Evolutionary conservation across 73 alveolate species (phyloP).

Genomic region (Durusdinium trenchii): DNA sequence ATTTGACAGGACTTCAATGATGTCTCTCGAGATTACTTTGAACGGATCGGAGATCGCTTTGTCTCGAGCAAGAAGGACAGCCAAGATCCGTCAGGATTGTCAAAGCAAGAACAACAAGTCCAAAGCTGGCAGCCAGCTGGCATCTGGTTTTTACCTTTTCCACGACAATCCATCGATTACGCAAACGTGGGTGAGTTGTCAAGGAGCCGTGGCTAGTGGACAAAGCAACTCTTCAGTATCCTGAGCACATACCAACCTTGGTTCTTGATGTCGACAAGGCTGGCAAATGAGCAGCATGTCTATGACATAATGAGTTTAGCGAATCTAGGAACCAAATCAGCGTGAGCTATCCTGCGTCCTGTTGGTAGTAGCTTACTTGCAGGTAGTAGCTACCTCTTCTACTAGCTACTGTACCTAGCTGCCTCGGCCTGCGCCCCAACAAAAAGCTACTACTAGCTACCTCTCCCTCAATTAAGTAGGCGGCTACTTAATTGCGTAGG

Average conservation of each 20-base stretch:
- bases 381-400: too few relatives aligned
- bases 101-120: background rate
- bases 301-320: background rate
- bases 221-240: slow-evolving; percentile 61
- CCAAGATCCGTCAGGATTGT: background rate
- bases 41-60: slow-evolving; percentile 65
- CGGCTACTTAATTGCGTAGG: too few relatives aligned
- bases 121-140: background rate
- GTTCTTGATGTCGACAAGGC: slow-evolving; percentile 91
- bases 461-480: too few relatives aligned
- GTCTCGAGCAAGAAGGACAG: slow-evolving; percentile 27
- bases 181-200: background rate
- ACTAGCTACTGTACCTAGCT: too few relatives aligned
- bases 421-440: too few relatives aligned
- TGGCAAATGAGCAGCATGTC: background rate
- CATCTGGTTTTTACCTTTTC: background rate
- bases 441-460: too few relatives aligned
- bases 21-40: slow-evolving; percentile 81
- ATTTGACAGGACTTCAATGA: slow-evolving; percentile 59
- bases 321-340: background rate
- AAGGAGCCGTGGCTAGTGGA: slow-evolving; percentile 94
- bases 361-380: too few relatives aligned
- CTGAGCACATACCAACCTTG: slow-evolving; percentile 71
- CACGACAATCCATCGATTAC: background rate
- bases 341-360: too few relatives aligned